Evolutionary conservation across 2,329 filamentous ascomycete genomes (phyloP).

Genomic region (Scolecobasidium constrictum): DNA sequence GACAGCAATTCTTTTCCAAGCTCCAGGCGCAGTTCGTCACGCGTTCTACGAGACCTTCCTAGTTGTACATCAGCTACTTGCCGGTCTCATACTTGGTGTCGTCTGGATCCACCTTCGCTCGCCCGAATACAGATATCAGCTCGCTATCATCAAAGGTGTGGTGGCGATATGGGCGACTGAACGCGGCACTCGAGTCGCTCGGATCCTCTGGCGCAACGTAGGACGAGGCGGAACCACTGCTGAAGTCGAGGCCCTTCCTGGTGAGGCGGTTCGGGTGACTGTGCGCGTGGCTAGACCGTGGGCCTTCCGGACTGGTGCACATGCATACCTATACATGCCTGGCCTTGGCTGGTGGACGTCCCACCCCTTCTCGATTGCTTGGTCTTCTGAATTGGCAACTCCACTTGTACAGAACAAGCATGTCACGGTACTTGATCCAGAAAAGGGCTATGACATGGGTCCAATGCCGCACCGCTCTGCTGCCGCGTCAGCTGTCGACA

Average conservation of each 20-base stretch:
- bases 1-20: constrained; percentile 54
- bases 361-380: constrained; percentile 70
- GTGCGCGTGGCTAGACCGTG: constrained; percentile 67
- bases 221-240: constrained; percentile 56
- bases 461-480: constrained; percentile 16
- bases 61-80: constrained; percentile 56
- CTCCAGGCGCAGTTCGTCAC: constrained; percentile 59
- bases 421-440: constrained; percentile 16
- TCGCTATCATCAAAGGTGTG: constrained; percentile 49
- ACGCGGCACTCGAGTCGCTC: constrained; percentile 38
- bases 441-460: constrained; percentile 37
- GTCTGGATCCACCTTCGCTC: constrained; percentile 54
- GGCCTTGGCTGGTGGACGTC: constrained; percentile 61
- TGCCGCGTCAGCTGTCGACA: constrained; percentile 27
- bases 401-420: constrained; percentile 2
- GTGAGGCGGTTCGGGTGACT: constrained; percentile 63
- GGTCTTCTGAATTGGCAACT: constrained; percentile 53
- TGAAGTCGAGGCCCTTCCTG: constrained; percentile 63
- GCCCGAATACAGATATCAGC: constrained; percentile 43
- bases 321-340: constrained; percentile 72
- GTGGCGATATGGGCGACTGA: constrained; percentile 60
- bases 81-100: constrained; percentile 47
- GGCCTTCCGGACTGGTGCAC: constrained; percentile 63
- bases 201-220: constrained; percentile 54
- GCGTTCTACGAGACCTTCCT: constrained; percentile 75